phyloP scores from a whole-genome alignment of 2,329 filamentous ascomycete species.

The Fusarium foetens region DNA sequence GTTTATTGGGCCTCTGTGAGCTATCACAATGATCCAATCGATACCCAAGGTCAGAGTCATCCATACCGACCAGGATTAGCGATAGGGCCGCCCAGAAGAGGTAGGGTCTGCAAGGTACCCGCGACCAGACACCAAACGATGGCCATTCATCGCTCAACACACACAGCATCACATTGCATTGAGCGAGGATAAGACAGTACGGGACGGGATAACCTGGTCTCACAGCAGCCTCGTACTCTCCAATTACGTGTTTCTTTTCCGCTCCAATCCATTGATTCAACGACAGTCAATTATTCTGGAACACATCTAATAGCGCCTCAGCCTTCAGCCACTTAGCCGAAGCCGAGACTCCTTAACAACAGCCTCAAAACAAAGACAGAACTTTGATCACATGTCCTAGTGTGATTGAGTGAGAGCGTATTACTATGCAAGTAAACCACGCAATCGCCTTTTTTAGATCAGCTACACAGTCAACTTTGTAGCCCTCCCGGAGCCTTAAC shows the following conservation, averaged over 20 bases:
- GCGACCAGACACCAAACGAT: constrained; percentile 26
- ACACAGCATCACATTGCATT: background rate
- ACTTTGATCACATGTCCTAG: background rate
- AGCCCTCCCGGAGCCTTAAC: constrained; percentile 21
- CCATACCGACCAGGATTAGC: constrained; percentile 26
- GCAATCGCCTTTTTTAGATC: constrained; percentile 9
- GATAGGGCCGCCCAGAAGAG: constrained; percentile 1
- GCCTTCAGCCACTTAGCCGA: constrained; percentile 5
- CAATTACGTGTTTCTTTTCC: constrained; percentile 10
- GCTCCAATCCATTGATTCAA: constrained; percentile 5
- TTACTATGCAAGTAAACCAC: constrained; percentile 13
- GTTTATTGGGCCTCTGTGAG: constrained; percentile 16
- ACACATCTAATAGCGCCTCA: constrained; percentile 13
- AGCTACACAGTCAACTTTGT: constrained; percentile 11
- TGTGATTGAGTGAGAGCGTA: background rate
- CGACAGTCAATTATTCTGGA: constrained; percentile 30
- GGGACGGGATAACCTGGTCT: constrained; percentile 6
- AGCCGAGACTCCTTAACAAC: constrained; percentile 6
- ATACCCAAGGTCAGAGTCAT: constrained; percentile 9
- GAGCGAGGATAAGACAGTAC: background rate
- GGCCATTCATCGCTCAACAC: constrained; percentile 5
- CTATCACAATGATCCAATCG: constrained; percentile 31
- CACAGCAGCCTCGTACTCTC: constrained; percentile 12
- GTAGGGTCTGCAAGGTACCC: constrained; percentile 43
- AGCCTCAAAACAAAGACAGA: background rate